Conservation (phyloP, 306 rosid species). For the Cucurbita ficifolia region DNA sequence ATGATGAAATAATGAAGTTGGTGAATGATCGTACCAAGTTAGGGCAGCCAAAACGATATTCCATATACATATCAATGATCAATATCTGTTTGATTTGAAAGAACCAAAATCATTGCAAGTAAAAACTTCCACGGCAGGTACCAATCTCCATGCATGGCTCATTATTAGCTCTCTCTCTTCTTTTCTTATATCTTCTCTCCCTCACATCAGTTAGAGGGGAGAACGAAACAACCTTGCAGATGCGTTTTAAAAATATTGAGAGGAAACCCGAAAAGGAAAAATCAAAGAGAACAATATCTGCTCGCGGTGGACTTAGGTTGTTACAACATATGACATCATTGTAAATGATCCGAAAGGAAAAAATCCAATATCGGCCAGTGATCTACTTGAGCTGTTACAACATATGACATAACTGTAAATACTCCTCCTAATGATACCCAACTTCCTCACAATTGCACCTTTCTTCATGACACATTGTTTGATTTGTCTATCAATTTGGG, state of each 20-base stretch:
- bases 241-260: too few species aligned
- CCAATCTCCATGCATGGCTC: neutral
- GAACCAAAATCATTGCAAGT: neutral
- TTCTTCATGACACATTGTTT: neutral
- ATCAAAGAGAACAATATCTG: too few species aligned
- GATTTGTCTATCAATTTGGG: neutral
- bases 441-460: neutral
- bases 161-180: neutral
- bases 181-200: neutral
- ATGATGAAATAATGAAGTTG: neutral
- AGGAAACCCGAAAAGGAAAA: too few species aligned
- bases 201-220: too few species aligned
- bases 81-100: neutral
- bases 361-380: too few species aligned
- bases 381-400: too few species aligned
- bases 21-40: neutral
- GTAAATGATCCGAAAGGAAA: too few species aligned
- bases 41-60: neutral
- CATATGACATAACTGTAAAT: too few species aligned
- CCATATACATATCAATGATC: neutral
- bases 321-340: too few species aligned
- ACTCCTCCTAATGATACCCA: neutral
- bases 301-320: too few species aligned
- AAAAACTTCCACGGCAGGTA: neutral
- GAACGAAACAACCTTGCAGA: too few species aligned